Evolutionary conservation across 495 filamentous ascomycete genomes (phyloP).

Genomic region (Penicillium cosmopolitanum): DNA sequence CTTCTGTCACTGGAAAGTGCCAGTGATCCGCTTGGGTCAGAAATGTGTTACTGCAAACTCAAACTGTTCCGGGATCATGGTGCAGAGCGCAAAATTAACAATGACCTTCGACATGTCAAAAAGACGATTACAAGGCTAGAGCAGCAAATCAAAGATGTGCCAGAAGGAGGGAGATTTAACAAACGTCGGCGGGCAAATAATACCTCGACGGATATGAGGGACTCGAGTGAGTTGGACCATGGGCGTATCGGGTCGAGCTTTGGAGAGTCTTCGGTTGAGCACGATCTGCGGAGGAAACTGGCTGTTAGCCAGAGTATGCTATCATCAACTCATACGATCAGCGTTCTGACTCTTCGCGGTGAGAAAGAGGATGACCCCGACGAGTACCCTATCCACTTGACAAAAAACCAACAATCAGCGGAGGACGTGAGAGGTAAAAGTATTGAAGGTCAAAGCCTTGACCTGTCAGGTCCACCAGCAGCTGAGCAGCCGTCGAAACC

Average conservation of each 20-base stretch:
- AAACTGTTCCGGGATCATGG: constrained; percentile 97
- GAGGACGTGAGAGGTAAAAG: too few species aligned
- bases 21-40: constrained; percentile 26
- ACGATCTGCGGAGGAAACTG: background rate
- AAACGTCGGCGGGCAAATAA: too few species aligned
- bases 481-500: too few species aligned
- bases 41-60: constrained; percentile 92
- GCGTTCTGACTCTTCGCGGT: constrained; percentile 4
- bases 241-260: too few species aligned
- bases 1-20: constrained; percentile 50
- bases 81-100: constrained; percentile 91
- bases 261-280: background rate
- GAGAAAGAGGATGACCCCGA: constrained; percentile 6
- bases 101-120: constrained; percentile 89
- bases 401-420: too few species aligned
- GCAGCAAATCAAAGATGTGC: background rate
- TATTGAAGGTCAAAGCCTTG: too few species aligned
- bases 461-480: too few species aligned
- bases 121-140: constrained; percentile 86
- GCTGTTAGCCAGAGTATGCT: background rate
- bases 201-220: background rate
- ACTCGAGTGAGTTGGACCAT: background rate
- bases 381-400: background rate
- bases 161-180: background rate
- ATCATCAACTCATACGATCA: background rate